phyloP scores from a whole-genome alignment of 805 yeast genomes.

The Starmerella apis region DNA sequence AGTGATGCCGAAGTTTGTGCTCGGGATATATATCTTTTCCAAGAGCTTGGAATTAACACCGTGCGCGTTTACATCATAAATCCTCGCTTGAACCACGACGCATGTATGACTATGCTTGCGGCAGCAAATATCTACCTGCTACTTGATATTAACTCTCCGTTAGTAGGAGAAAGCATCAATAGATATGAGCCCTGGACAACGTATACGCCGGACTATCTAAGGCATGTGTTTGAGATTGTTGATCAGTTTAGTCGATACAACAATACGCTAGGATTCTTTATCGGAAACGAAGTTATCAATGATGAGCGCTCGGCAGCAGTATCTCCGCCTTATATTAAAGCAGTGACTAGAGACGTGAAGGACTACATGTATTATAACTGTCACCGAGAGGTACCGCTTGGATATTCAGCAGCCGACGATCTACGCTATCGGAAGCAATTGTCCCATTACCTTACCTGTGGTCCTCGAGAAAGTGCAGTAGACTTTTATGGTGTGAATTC shows the following conservation, averaged over 20 bases:
- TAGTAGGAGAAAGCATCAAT: constrained; percentile 65
- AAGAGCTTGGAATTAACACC: constrained; percentile 76
- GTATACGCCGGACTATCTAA: constrained; percentile 58
- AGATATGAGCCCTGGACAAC: constrained; percentile 92
- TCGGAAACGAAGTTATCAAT: constrained; percentile 84
- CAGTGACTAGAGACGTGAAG: constrained; percentile 72
- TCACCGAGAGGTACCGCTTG: constrained; percentile 69
- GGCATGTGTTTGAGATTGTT: constrained; percentile 66
- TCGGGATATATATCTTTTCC: constrained; percentile 71
- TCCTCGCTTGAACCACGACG: constrained; percentile 71
- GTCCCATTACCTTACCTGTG: constrained; percentile 72
- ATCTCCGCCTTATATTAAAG: constrained; percentile 71
- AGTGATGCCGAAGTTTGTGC: constrained; percentile 65
- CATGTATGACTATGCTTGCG: constrained; percentile 84
- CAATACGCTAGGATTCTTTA: constrained; percentile 82
- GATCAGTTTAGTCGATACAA: constrained; percentile 75
- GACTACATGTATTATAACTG: constrained; percentile 49
- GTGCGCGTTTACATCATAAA: constrained; percentile 80
- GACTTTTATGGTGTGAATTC: constrained; percentile 79
- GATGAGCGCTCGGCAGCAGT: constrained; percentile 51
- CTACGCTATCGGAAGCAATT: constrained; percentile 62
- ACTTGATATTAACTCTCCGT: constrained; percentile 83
- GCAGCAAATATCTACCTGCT: constrained; percentile 86
- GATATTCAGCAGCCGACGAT: constrained; percentile 96
- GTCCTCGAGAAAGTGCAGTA: constrained; percentile 40